phyloP scores from a whole-genome alignment of 2,329 filamentous ascomycete species.

The Biscogniauxia sp. region DNA sequence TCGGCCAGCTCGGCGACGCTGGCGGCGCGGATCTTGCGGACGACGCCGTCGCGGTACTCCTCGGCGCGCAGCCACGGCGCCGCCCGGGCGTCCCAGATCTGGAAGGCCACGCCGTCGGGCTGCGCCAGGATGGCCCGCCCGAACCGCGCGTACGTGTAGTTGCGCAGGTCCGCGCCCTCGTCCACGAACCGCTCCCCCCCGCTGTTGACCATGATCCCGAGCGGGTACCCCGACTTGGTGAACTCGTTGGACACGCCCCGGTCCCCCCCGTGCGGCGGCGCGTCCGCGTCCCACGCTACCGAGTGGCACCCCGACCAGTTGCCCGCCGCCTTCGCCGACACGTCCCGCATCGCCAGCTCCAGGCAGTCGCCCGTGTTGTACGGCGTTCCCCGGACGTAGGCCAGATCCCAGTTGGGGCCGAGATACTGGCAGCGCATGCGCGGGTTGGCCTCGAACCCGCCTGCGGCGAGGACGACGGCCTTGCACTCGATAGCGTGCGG shows the following conservation, averaged over 20 bases:
- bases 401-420: constrained; percentile 61
- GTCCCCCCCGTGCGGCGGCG: constrained; percentile 53
- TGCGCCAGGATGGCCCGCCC: constrained; percentile 61
- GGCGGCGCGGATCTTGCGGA: constrained; percentile 48
- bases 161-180: constrained; percentile 62
- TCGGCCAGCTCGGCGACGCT: constrained; percentile 56
- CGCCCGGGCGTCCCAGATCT: constrained; percentile 59
- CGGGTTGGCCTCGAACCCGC: constrained; percentile 63
- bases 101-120: constrained; percentile 57
- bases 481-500: constrained; percentile 26
- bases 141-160: constrained; percentile 67
- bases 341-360: constrained; percentile 47
- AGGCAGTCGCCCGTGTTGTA: constrained; percentile 63
- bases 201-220: constrained; percentile 63
- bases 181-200: constrained; percentile 62
- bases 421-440: constrained; percentile 51
- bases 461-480: constrained; percentile 53
- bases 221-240: constrained; percentile 67
- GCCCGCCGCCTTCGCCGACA: constrained; percentile 51
- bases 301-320: constrained; percentile 66
- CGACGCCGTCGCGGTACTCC: constrained; percentile 60
- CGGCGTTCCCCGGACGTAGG: constrained; percentile 60
- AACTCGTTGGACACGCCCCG: constrained; percentile 62
- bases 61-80: constrained; percentile 55
- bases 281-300: constrained; percentile 63